A percentile compares a stretch with the other conserved stretches of the same genome.
phyloP scores from a whole-genome alignment of 2,329 filamentous ascomycete genomes.

The Fusarium sp. region DNA sequence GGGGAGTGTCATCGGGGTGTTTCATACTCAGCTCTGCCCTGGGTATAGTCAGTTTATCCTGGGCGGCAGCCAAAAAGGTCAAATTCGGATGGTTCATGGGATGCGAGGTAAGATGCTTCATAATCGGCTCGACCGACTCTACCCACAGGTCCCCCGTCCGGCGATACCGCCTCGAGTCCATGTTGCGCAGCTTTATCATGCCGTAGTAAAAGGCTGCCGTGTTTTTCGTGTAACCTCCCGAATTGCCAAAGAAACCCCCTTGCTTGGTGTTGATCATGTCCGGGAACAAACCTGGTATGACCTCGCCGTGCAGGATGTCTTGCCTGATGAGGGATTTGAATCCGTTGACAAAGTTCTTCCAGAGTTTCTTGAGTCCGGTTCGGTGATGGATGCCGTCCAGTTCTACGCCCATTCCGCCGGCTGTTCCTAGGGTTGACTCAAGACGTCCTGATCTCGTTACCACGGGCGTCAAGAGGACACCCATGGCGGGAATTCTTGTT shows the following conservation, averaged over 20 bases:
- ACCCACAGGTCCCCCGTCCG: slow-evolving; percentile 81
- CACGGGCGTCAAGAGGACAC: slow-evolving; percentile 68
- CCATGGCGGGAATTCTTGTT: slow-evolving; percentile 79
- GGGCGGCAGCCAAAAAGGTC: slow-evolving; percentile 71
- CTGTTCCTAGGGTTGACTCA: slow-evolving; percentile 79
- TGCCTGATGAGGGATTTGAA: slow-evolving; percentile 77
- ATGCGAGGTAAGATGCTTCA: slow-evolving; percentile 76
- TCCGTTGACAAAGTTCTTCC: slow-evolving; percentile 74
- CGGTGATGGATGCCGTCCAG: slow-evolving; percentile 61
- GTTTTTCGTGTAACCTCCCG: slow-evolving; percentile 82
- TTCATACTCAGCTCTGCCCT: slow-evolving; percentile 58
- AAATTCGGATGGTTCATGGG: slow-evolving; percentile 75
- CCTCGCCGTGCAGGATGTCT: slow-evolving; percentile 51
- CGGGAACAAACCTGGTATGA: slow-evolving; percentile 75
- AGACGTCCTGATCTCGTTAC: slow-evolving; percentile 60
- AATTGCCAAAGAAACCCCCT: slow-evolving; percentile 74
- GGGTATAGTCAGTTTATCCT: not conserved
- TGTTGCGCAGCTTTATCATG: slow-evolving; percentile 84
- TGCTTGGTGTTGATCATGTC: slow-evolving; percentile 75
- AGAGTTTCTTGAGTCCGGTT: slow-evolving; percentile 80
- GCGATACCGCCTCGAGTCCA: slow-evolving; percentile 76
- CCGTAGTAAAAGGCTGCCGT: slow-evolving; percentile 90
- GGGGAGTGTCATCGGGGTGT: too few relatives aligned
- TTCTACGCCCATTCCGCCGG: slow-evolving; percentile 83
- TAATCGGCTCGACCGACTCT: slow-evolving; percentile 79